Evolutionary conservation across 2,329 filamentous ascomycete genomes (phyloP), one percentile per base, ranked within the genome.

Genomic region (Fusarium sororula): DNA sequence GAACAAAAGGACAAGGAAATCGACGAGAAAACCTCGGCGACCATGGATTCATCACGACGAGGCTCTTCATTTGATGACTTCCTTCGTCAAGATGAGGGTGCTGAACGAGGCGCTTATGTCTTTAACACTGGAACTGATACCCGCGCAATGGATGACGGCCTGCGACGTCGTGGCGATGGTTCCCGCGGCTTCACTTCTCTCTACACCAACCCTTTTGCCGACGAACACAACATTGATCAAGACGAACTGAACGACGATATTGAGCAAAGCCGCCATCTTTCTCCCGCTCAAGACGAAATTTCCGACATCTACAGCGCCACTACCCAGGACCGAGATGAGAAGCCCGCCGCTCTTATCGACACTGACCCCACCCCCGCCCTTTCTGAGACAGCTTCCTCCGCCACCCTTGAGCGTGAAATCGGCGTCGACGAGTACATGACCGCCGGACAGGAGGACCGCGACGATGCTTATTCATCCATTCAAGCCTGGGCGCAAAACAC

Each of bases 401-500:
- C 74, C 14, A 80, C 81, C 4, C 79, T 85, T 7, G 86, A 87
- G 56, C 80, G 77, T 17, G 77, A 79, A 62, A 77, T 81, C 12
- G 74, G 71, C 11, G 79, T 83, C 12, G 82, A 88, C 67, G 87
- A 89, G 75, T 89, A 84, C 80, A 85, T 88, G 83, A 87, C 87
- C 1, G 85, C 87, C 14, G 85, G 86, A 47, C 84, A 88, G 73
- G 83, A 86, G 7, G 82, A 85, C 63, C 80, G 80, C 26, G 79
- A 83, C 20, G 85, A 87, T 20, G 86, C 87, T 4, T 91, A 87
- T 77, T 87, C 87, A 51, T 90, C 89, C 4, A 91, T 92, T 73
- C 89, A 92, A 77, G 90, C 90, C 0, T 92, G 90, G 90, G 90
- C 90, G 3, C 86, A 90, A 73, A 82, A 85, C 66, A 87, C 87